These are phyloP conservation scores for Petrea volubilis DNA, from an alignment of 257 asterid species.

Conservation along the genomic window DNA sequence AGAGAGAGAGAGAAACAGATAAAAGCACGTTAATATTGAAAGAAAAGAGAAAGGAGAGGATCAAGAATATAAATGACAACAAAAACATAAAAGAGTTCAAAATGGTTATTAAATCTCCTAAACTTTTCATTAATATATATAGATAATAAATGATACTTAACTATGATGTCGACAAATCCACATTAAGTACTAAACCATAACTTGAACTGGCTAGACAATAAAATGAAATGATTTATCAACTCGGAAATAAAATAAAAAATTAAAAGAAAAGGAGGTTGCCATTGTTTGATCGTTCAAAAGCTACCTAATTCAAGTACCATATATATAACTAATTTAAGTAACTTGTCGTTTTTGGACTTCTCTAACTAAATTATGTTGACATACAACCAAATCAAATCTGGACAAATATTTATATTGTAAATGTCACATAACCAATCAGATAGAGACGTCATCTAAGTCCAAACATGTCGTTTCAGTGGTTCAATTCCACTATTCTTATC, in stretches of 20 bases:
- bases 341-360: slow-evolving; percentile 26
- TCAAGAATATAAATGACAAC: too few species aligned
- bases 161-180: too few species aligned
- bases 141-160: too few species aligned
- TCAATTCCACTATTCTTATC: too few species aligned
- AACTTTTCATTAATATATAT: too few species aligned
- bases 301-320: background rate
- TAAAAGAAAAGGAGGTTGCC: background rate
- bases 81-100: too few species aligned
- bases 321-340: background rate
- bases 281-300: background rate
- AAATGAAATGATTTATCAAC: background rate
- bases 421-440: slow-evolving; percentile 27
- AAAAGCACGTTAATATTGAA: too few species aligned
- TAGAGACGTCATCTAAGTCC: slow-evolving; percentile 25
- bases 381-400: background rate
- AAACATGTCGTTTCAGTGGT: too few species aligned
- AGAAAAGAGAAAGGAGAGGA: too few species aligned
- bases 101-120: too few species aligned
- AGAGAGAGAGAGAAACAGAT: too few species aligned
- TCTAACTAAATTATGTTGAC: slow-evolving; percentile 16
- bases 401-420: background rate
- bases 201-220: background rate
- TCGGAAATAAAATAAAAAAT: background rate
- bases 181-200: background rate